A percentile compares a stretch with the other conserved stretches of the same genome.
Evolutionary conservation across 2,329 filamentous ascomycete species (phyloP).

Genomic region (Neocucurbitaria cava): DNA sequence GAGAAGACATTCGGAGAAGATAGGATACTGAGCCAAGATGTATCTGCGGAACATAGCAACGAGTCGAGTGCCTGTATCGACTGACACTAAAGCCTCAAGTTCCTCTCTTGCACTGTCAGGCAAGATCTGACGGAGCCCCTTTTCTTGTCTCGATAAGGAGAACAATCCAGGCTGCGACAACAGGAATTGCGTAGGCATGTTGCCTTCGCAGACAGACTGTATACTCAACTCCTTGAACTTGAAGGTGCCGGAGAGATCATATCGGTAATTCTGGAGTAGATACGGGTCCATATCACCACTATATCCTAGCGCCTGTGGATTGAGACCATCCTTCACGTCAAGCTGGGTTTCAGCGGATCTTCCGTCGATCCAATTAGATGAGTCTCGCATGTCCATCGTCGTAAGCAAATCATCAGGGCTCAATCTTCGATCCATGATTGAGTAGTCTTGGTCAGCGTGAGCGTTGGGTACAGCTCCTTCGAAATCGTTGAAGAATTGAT

Average conservation of each 20-base stretch:
- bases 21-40: slow-evolving; percentile 13
- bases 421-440: not conserved
- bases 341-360: not conserved
- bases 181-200: slow-evolving; percentile 11
- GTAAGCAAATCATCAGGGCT: not conserved
- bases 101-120: not conserved
- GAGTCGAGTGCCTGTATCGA: slow-evolving; percentile 7
- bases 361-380: not conserved
- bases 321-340: not conserved
- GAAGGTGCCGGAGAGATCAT: slow-evolving; percentile 6
- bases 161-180: slow-evolving; percentile 11
- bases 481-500: slow-evolving; percentile 5
- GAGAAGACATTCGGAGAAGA: slow-evolving; percentile 10
- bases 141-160: slow-evolving; percentile 6
- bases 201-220: slow-evolving; percentile 8
- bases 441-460: not conserved
- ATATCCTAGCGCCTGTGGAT: slow-evolving; percentile 13
- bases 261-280: slow-evolving; percentile 13
- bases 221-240: slow-evolving; percentile 17
- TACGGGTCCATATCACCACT: slow-evolving; percentile 19
- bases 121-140: slow-evolving; percentile 5
- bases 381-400: not conserved
- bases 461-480: not conserved
- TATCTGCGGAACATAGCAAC: slow-evolving; percentile 10
- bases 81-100: slow-evolving; percentile 5